phyloP scores from a whole-genome alignment of 805 yeast genomes.

The Tetrapisispora phaffii region DNA sequence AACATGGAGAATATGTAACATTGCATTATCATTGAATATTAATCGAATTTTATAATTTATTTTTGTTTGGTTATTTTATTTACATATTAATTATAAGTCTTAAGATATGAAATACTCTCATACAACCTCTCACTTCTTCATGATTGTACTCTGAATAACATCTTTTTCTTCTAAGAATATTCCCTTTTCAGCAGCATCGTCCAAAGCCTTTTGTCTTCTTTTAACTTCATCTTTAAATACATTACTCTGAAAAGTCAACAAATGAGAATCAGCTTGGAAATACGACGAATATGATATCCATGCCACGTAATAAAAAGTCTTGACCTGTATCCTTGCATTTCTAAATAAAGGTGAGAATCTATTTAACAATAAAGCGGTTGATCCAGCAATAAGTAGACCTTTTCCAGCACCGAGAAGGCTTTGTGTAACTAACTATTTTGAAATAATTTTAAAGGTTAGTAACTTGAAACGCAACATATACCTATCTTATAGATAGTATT shows the following conservation, averaged over 20 bases:
- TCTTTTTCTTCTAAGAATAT: slow-evolving; percentile 32
- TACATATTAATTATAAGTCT: background rate
- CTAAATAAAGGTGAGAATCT: slow-evolving; percentile 30
- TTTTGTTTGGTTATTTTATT: background rate
- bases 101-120: background rate
- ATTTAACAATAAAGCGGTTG: slow-evolving; percentile 28
- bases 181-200: slow-evolving; percentile 39
- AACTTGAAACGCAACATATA: background rate
- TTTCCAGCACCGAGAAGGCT: slow-evolving; percentile 35
- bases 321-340: slow-evolving; percentile 33
- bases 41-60: background rate
- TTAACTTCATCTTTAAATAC: slow-evolving; percentile 27
- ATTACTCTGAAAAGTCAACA: slow-evolving; percentile 29
- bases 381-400: slow-evolving; percentile 33
- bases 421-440: slow-evolving; percentile 28
- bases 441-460: slow-evolving; percentile 5
- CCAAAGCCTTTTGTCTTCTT: slow-evolving; percentile 31
- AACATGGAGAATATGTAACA: too few relatives aligned
- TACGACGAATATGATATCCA: slow-evolving; percentile 36
- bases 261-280: slow-evolving; percentile 35
- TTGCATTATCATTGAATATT: slow-evolving; percentile 1
- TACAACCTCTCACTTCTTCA: background rate
- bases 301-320: slow-evolving; percentile 33
- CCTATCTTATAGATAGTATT: background rate
- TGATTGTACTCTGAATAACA: slow-evolving; percentile 1